Conservation (phyloP, 2,329 filamentous ascomycete species). For the Penicillium decumbens region DNA sequence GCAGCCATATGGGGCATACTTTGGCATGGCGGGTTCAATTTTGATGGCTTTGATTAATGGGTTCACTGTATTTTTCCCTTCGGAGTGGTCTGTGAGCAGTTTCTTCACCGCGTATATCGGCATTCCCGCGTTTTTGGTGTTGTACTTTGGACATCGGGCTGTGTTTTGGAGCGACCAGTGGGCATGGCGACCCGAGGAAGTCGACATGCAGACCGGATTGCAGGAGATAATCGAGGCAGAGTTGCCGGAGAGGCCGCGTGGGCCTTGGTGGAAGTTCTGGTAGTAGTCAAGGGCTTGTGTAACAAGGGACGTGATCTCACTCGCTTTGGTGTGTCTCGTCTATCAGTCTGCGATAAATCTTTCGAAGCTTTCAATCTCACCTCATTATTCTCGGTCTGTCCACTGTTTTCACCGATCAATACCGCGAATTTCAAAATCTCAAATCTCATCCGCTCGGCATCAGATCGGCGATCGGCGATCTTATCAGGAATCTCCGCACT, state of each 20-base stretch:
- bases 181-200: conserved; percentile 46
- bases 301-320: neutral
- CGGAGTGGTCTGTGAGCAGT: conserved; percentile 56
- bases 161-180: conserved; percentile 49
- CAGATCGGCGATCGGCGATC: neutral
- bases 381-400: neutral
- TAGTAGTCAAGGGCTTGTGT: conserved; percentile 12
- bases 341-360: neutral
- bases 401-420: too few relatives aligned
- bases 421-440: too few relatives aligned
- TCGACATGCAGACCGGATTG: conserved; percentile 53
- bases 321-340: neutral
- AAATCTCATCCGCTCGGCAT: neutral
- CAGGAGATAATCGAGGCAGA: conserved; percentile 51
- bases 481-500: conserved; percentile 13
- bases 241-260: conserved; percentile 25
- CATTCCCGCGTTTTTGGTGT: conserved; percentile 55
- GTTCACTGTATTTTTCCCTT: conserved; percentile 67
- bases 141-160: conserved; percentile 52
- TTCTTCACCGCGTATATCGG: conserved; percentile 67
- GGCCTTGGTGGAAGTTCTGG: conserved; percentile 34
- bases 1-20: conserved; percentile 62
- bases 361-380: neutral
- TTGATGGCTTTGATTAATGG: conserved; percentile 70
- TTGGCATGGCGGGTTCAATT: conserved; percentile 49